Percentiles rank a stretch among this genome's conserved stretches.
Evolutionary conservation across 2,329 filamentous ascomycete species (phyloP).

Genomic region (Nannizziopsis barbatae): DNA sequence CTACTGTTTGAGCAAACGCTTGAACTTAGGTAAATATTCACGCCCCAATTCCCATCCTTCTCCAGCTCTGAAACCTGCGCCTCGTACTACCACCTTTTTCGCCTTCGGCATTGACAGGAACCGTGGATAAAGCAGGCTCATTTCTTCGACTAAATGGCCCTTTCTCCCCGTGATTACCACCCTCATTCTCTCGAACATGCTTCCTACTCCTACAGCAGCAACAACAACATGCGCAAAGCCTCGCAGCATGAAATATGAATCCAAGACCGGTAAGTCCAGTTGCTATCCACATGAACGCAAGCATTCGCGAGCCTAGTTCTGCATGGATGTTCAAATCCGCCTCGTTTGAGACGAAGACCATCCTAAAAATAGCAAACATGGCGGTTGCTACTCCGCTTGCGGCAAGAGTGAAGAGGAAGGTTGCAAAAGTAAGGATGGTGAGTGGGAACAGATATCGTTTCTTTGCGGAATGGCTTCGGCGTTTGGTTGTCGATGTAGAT

Average conservation of each 20-base stretch:
- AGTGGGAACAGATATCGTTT: conserved; percentile 51
- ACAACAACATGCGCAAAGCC: conserved; percentile 48
- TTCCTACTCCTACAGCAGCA: conserved; percentile 38
- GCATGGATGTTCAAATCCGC: conserved; percentile 66
- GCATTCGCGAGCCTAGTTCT: conserved; percentile 59
- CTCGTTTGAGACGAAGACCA: conserved; percentile 57
- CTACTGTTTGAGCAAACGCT: neutral
- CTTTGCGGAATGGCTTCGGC: conserved; percentile 24
- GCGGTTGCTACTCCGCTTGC: conserved; percentile 67
- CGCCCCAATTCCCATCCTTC: conserved; percentile 3
- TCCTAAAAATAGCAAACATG: conserved; percentile 71
- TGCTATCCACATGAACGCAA: conserved; percentile 83
- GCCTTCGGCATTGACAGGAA: neutral
- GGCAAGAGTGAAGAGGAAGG: conserved; percentile 55
- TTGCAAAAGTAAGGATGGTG: conserved; percentile 55
- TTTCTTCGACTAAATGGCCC: neutral
- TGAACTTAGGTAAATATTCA: neutral
- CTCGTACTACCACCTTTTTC: conserved; percentile 2
- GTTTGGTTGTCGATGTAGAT: conserved; percentile 21
- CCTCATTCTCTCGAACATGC: neutral
- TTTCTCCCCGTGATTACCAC: neutral
- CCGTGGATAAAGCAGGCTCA: conserved; percentile 4
- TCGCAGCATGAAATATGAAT: conserved; percentile 59
- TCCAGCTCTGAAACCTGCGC: conserved; percentile 4
- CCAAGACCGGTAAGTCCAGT: conserved; percentile 55